Evolutionary conservation across 495 filamentous ascomycete genomes (phyloP).

Genomic region (Daldinia concentrica): DNA sequence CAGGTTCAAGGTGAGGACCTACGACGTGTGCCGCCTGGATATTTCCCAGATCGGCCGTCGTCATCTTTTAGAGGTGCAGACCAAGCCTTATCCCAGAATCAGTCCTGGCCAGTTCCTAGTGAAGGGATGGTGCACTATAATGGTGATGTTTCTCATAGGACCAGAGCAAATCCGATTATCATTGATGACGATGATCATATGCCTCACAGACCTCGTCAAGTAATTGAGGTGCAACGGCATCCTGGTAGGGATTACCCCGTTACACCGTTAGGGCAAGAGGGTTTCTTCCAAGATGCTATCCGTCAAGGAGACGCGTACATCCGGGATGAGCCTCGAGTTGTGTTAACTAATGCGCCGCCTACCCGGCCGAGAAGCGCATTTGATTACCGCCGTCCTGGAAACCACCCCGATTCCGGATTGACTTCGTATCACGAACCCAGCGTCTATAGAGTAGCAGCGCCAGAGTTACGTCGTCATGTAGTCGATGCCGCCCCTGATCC

Average conservation of each 20-base stretch:
- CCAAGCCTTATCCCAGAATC: constrained; percentile 18
- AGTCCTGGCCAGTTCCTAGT: constrained; percentile 16
- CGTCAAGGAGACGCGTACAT: constrained; percentile 23
- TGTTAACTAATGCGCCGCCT: constrained; percentile 26
- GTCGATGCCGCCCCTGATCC: constrained; percentile 7
- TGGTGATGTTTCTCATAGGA: constrained; percentile 34
- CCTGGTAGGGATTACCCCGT: constrained; percentile 18
- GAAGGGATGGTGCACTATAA: constrained; percentile 25
- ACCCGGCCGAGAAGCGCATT: constrained; percentile 19
- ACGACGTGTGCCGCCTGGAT: constrained; percentile 22
- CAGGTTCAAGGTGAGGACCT: constrained; percentile 33
- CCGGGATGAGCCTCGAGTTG: constrained; percentile 22
- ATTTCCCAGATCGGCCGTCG: constrained; percentile 29
- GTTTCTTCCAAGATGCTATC: constrained; percentile 12
- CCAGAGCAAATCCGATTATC: constrained; percentile 38
- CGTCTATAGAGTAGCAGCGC: constrained; percentile 3
- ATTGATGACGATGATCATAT: constrained; percentile 26
- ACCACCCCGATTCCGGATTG: constrained; percentile 3
- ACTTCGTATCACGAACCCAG: constrained; percentile 22
- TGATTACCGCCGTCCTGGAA: constrained; percentile 17
- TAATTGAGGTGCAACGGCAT: constrained; percentile 39
- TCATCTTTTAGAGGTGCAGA: constrained; percentile 14
- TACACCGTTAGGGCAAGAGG: constrained; percentile 14
- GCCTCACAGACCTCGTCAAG: constrained; percentile 32
- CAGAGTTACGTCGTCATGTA: background rate